Evolutionary conservation across 1,284 basidiomycete genomes (phyloP).

Genomic region (Cryptococcus hybrid): DNA sequence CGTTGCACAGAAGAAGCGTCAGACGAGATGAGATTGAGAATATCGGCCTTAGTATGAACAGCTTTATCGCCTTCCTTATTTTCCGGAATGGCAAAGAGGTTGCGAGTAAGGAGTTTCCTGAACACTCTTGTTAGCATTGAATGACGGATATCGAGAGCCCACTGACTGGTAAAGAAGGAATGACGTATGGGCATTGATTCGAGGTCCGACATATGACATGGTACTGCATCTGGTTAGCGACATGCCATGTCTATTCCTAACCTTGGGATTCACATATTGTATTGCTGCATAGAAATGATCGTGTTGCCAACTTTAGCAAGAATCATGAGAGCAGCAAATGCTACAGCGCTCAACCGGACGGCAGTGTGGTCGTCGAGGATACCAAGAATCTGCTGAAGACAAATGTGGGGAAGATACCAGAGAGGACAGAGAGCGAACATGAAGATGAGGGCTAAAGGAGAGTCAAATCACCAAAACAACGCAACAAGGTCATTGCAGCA

Average conservation of each 20-base stretch:
- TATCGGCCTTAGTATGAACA: slow-evolving; percentile 24
- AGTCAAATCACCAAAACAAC: neutral
- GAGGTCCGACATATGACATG: slow-evolving; percentile 12
- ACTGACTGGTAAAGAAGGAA: slow-evolving; percentile 29
- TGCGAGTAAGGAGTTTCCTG: slow-evolving; percentile 33
- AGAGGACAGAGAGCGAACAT: slow-evolving; percentile 15
- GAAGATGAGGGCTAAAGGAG: slow-evolving; percentile 11
- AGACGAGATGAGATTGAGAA: slow-evolving; percentile 35
- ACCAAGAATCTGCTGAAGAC: slow-evolving; percentile 27
- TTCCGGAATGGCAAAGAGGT: slow-evolving; percentile 17
- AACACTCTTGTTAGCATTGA: neutral
- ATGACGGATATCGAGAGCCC: neutral
- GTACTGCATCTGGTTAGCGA: slow-evolving; percentile 4
- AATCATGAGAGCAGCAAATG: slow-evolving; percentile 23
- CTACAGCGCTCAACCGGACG: slow-evolving; percentile 11
- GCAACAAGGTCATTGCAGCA: neutral
- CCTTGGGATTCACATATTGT: slow-evolving; percentile 14
- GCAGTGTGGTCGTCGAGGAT: slow-evolving; percentile 19
- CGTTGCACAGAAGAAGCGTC: slow-evolving; percentile 17
- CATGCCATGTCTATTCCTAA: neutral
- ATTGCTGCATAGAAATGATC: slow-evolving; percentile 13
- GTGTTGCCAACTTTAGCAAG: slow-evolving; percentile 9
- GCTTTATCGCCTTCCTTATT: slow-evolving; percentile 14
- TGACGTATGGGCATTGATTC: slow-evolving; percentile 18
- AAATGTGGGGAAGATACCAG: slow-evolving; percentile 33